Conservation (phyloP, 1,139 yeast species). For the Geotrichum reessii region DNA sequence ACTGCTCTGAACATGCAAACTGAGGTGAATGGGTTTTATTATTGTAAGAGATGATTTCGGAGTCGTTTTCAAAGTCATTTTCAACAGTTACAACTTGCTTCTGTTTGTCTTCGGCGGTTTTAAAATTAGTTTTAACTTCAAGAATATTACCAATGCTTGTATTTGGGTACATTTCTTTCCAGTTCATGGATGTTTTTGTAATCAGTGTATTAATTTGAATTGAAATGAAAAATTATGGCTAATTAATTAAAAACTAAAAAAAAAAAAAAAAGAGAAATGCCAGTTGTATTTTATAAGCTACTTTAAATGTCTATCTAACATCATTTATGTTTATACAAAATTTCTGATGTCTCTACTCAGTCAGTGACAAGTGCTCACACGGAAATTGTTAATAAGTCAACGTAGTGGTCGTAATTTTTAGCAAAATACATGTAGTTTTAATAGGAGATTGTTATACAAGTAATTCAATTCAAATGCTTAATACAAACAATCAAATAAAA, state of each 20-base stretch:
- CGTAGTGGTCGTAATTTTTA: background rate
- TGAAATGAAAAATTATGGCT: no score
- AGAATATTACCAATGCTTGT: no score
- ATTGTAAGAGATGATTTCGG: background rate
- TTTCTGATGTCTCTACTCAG: background rate
- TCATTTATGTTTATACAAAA: background rate
- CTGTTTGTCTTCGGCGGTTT: background rate
- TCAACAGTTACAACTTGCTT: background rate
- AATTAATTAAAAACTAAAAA: background rate
- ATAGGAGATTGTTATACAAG: no score
- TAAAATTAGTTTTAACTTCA: no score
- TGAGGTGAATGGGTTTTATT: constrained; percentile 14
- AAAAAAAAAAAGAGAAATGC: background rate
- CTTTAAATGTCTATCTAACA: background rate
- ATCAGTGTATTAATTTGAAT: no score
- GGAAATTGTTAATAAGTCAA: background rate
- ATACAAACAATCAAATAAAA: no score
- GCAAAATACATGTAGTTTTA: no score
- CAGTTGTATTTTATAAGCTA: no score
- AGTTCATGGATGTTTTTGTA: no score
- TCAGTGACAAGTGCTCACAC: background rate
- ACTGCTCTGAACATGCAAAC: constrained; percentile 26
- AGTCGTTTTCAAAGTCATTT: background rate
- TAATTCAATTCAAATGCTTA: no score
- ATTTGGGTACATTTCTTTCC: no score